A percentile compares a stretch with the other conserved stretches of the same genome.
These are phyloP conservation scores for Mychonastes homosphaera DNA, from an alignment of 139 green algal species.

Conservation along the genomic window DNA sequence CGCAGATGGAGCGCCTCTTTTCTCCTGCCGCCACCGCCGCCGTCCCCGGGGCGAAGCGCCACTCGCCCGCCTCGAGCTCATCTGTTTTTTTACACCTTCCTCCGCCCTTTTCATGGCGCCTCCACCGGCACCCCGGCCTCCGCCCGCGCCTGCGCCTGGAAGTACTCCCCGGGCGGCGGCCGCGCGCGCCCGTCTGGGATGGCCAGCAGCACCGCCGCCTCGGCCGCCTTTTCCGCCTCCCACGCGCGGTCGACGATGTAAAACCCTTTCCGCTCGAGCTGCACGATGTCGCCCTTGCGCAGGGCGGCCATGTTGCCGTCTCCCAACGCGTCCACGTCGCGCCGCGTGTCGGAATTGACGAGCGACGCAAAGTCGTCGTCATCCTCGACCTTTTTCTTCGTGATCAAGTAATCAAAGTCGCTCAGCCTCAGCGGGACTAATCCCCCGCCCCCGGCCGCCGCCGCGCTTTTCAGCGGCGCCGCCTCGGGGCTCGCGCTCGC, in stretches of 20 bases:
- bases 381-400: slow-evolving; percentile 89
- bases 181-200: slow-evolving; percentile 80
- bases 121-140: neutral
- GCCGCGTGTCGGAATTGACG: slow-evolving; percentile 51
- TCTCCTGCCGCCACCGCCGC: too few species aligned
- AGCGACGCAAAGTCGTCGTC: slow-evolving; percentile 76
- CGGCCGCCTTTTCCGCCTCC: slow-evolving; percentile 1
- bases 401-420: slow-evolving; percentile 92
- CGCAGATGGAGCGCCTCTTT: too few species aligned
- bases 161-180: neutral
- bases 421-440: slow-evolving; percentile 25
- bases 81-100: too few species aligned
- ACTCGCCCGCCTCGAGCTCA: too few species aligned
- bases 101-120: too few species aligned
- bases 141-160: neutral
- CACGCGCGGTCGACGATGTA: slow-evolving; percentile 82
- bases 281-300: slow-evolving; percentile 85
- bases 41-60: too few species aligned
- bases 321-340: slow-evolving; percentile 46
- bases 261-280: slow-evolving; percentile 97
- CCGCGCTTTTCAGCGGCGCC: slow-evolving; percentile 7
- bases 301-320: slow-evolving; percentile 90
- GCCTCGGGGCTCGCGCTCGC: slow-evolving; percentile 26
- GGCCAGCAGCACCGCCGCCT: slow-evolving; percentile 77
- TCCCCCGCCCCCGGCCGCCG: too few species aligned